These are phyloP conservation scores for Aspergillus biplanus DNA, from an alignment of 495 filamentous ascomycete species.

Conservation along the genomic window DNA sequence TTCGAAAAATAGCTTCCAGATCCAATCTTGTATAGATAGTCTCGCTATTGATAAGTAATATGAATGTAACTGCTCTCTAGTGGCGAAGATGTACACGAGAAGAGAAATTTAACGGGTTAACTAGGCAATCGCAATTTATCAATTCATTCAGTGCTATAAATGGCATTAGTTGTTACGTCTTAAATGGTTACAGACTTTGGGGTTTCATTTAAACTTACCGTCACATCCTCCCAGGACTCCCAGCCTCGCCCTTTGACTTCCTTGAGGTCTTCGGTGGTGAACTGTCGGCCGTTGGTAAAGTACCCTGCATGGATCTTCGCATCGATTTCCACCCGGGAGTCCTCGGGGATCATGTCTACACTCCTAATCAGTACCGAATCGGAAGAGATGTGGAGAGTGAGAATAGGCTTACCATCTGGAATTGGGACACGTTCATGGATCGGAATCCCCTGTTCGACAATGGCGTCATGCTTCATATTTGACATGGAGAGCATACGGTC, in stretches of 20 bases:
- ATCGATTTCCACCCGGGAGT: conserved; percentile 91
- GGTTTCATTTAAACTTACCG: conserved; percentile 21
- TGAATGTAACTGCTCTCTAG: background rate
- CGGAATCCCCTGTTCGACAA: conserved; percentile 88
- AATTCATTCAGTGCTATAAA: background rate
- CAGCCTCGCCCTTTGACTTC: conserved; percentile 83
- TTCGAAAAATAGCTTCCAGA: too few relatives aligned
- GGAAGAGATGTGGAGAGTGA: background rate
- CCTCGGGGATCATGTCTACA: conserved; percentile 76
- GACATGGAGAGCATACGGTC: conserved; percentile 95
- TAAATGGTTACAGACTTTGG: background rate
- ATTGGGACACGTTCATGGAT: conserved; percentile 87
- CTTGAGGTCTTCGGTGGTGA: conserved; percentile 78
- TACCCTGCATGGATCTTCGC: conserved; percentile 91
- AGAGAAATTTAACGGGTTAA: background rate
- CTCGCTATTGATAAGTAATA: too few relatives aligned
- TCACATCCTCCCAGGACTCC: conserved; percentile 66
- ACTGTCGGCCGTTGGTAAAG: conserved; percentile 82
- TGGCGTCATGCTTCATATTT: conserved; percentile 96
- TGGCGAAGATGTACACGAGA: background rate
- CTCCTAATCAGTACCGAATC: background rate
- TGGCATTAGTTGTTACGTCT: background rate
- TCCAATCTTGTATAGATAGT: too few relatives aligned
- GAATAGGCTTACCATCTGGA: conserved; percentile 55
- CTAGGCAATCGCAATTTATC: background rate